Evolutionary conservation across 768 basidiomycete genomes (phyloP), one percentile per base, ranked within the genome.

Genomic region (Lactarius tabidus): DNA sequence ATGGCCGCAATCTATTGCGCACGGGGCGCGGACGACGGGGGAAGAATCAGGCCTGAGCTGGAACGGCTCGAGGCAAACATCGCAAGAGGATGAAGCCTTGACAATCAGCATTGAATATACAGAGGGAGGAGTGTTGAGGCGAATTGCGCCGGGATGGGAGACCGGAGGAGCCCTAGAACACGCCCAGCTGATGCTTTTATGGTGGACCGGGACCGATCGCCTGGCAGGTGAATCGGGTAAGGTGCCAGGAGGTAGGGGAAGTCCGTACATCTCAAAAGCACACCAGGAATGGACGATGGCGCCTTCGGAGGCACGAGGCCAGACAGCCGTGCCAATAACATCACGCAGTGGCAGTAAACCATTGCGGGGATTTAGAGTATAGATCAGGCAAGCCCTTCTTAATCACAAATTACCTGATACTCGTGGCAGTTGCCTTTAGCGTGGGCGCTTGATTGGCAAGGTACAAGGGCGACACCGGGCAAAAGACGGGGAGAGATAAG

Each of bases 61-160:
- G 59, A 69, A 73, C 23, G 64, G 58, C 65, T 73, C 72, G 54
- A 71, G 64, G 61, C 72, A 73, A 51, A 73, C 70, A 58, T 73
- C 72, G 64, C 72, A 73, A 35, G 72, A 65, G 6, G 72, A 73
- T 38, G 71, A 67, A 38, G 72, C 54, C 35, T 71, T 68, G 43
- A 71, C 59, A 54, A 72, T 54, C 23, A 73, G 60, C 74, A 74
- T 71, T 29, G 63, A 20, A 28, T 53, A 45, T 51, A 69, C 41
- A 64, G 59, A 59, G 48, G 62, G 57, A 57, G 62, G 57, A 57
- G 39, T 38, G 62, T 54, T 41, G 23, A 61, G 55, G 54, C 51
- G 15, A 62, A 45, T n/a, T 57, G 48, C 26, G 38, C 48, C 48
- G 60, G 67, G 58, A 54, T 59, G 54, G 67, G 56, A 54, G 59